A percentile compares a stretch with the other conserved stretches of the same genome.
Evolutionary conservation across 2,329 filamentous ascomycete genomes (phyloP).

Genomic region (Alternaria alternata): DNA sequence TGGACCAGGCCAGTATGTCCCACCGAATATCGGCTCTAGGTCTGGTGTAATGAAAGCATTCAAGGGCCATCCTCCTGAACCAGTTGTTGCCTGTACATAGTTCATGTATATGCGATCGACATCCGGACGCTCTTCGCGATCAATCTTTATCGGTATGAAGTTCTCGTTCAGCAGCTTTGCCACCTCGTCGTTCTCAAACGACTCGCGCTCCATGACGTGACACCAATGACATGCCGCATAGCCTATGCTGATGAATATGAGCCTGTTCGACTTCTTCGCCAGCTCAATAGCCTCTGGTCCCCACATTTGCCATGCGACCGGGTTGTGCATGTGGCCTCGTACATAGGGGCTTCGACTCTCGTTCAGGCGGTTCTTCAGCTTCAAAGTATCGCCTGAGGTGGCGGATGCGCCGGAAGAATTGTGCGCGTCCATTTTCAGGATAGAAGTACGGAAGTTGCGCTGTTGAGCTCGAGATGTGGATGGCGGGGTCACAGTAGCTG

Average conservation of each 20-base stretch:
- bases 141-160: constrained; percentile 92
- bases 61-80: constrained; percentile 89
- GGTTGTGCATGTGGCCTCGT: constrained; percentile 78
- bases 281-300: constrained; percentile 77
- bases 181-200: constrained; percentile 83
- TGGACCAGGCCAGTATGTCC: constrained; percentile 93
- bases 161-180: constrained; percentile 82
- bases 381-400: constrained; percentile 35
- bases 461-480: constrained; percentile 28
- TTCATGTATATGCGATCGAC: constrained; percentile 98
- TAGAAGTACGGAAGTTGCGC: constrained; percentile 35
- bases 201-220: constrained; percentile 92
- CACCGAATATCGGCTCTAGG: constrained; percentile 92
- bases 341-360: constrained; percentile 74
- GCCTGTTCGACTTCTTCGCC: constrained; percentile 81
- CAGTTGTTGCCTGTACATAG: constrained; percentile 92
- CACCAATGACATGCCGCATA: constrained; percentile 94
- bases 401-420: constrained; percentile 22
- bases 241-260: constrained; percentile 93
- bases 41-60: constrained; percentile 97
- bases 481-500: constrained; percentile 17
- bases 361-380: constrained; percentile 64
- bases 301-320: constrained; percentile 92
- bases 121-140: constrained; percentile 92
- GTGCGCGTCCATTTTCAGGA: constrained; percentile 44